Conservation (phyloP, 2,329 filamentous ascomycete genomes). For the Hortaea sp. region DNA sequence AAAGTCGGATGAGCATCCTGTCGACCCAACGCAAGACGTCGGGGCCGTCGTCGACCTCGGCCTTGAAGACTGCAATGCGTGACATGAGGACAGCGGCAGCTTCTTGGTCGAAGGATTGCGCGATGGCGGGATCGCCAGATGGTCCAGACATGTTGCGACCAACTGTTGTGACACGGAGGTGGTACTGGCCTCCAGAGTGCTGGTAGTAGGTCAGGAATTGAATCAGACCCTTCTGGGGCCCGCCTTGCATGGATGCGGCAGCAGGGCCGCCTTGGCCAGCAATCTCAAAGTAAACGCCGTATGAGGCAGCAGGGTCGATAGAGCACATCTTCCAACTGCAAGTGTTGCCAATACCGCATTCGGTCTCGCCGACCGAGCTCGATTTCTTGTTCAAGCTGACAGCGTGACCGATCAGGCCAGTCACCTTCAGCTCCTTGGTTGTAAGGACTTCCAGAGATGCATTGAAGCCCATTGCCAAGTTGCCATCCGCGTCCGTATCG, state of each 20-base stretch:
- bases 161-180: slow-evolving; percentile 89
- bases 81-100: slow-evolving; percentile 97
- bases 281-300: slow-evolving; percentile 96
- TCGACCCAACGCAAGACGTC: slow-evolving; percentile 98
- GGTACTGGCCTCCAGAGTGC: slow-evolving; percentile 91
- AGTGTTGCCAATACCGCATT: slow-evolving; percentile 96
- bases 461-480: slow-evolving; percentile 96
- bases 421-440: slow-evolving; percentile 97
- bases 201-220: slow-evolving; percentile 99
- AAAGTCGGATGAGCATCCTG: slow-evolving; percentile 92
- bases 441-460: slow-evolving; percentile 90
- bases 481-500: slow-evolving; percentile 91
- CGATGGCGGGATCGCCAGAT: slow-evolving; percentile 85
- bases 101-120: slow-evolving; percentile 96
- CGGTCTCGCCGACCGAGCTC: slow-evolving; percentile 89
- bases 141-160: slow-evolving; percentile 85
- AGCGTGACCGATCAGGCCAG: slow-evolving; percentile 90
- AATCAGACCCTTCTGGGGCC: slow-evolving; percentile 81
- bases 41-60: slow-evolving; percentile 95
- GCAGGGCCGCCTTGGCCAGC: slow-evolving; percentile 82
- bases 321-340: slow-evolving; percentile 99
- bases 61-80: slow-evolving; percentile 97
- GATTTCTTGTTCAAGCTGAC: slow-evolving; percentile 98
- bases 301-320: slow-evolving; percentile 87
- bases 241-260: slow-evolving; percentile 61